phyloP scores from a whole-genome alignment of 176 grass and related monocot genomes.

The Pontederia crassipes region DNA sequence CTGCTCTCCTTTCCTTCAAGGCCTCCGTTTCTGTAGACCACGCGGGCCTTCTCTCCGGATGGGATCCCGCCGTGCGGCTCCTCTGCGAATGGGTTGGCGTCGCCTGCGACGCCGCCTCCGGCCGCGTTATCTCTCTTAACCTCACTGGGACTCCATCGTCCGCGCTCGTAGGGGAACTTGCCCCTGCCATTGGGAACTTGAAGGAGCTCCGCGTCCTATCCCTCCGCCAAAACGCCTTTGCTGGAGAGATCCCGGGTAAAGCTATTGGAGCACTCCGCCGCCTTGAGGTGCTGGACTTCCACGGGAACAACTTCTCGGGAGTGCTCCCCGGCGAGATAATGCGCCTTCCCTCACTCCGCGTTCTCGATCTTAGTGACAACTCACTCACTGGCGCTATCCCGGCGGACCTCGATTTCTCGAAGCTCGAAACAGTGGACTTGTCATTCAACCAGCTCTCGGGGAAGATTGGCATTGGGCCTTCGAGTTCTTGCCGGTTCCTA shows the following conservation, averaged over 20 bases:
- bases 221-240: slow-evolving; percentile 36
- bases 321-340: slow-evolving; percentile 20
- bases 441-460: slow-evolving; percentile 23
- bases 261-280: slow-evolving; percentile 5
- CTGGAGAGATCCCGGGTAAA: slow-evolving; percentile 23
- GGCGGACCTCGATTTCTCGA: slow-evolving; percentile 7
- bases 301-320: slow-evolving; percentile 15
- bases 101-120: slow-evolving; percentile 28
- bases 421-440: slow-evolving; percentile 10
- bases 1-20: slow-evolving; percentile 41
- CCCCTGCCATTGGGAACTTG: slow-evolving; percentile 10
- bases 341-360: slow-evolving; percentile 27
- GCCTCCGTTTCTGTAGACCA: slow-evolving; percentile 36
- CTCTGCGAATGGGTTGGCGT: slow-evolving; percentile 50
- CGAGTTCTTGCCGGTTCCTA: slow-evolving; percentile 9
- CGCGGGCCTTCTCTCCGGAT: slow-evolving; percentile 22
- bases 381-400: slow-evolving; percentile 19
- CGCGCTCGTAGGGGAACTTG: slow-evolving; percentile 31
- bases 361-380: slow-evolving; percentile 35
- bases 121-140: slow-evolving; percentile 23
- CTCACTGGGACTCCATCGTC: slow-evolving; percentile 10
- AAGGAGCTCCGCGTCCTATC: slow-evolving; percentile 35
- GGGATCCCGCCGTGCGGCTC: slow-evolving; percentile 14
- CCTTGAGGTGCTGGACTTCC: slow-evolving; percentile 14
- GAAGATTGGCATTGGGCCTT: neutral